These are phyloP conservation scores for Aspergillus tamarii DNA, from an alignment of 2,329 filamentous ascomycete species.

Conservation along the genomic window DNA sequence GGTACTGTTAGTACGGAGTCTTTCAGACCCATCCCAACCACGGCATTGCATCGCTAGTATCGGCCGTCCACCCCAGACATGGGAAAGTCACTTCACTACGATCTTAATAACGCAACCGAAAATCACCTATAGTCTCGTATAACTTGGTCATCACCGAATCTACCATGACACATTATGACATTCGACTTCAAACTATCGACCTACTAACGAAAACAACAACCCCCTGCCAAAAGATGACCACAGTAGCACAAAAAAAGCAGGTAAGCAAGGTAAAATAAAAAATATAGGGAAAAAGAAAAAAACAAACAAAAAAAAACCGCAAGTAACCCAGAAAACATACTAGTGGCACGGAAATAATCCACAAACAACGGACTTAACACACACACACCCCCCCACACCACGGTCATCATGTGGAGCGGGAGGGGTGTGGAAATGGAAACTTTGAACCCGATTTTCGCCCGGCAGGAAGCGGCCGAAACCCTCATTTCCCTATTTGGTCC, in stretches of 20 bases:
- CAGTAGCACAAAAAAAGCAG: neutral
- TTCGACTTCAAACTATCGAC: neutral
- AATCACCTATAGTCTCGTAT: neutral
- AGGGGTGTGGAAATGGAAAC: neutral
- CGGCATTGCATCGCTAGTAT: conserved; percentile 5
- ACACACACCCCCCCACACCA: neutral
- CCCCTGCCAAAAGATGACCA: neutral
- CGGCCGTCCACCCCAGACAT: neutral
- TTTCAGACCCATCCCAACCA: neutral
- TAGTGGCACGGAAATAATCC: neutral
- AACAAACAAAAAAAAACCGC: no score
- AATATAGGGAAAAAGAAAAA: neutral
- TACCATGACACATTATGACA: neutral
- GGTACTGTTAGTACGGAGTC: no score
- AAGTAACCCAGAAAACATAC: neutral
- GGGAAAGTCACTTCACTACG: neutral
- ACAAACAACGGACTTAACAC: neutral
- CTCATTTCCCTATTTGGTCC: neutral
- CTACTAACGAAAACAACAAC: neutral
- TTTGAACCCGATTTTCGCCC: conserved; percentile 4
- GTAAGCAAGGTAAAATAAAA: no score
- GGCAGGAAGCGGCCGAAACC: conserved; percentile 4
- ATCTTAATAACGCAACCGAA: neutral
- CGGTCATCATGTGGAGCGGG: neutral
- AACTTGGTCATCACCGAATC: neutral